Evolutionary conservation across 2,329 filamentous ascomycete species (phyloP).

Genomic region (Penicillium sp.): DNA sequence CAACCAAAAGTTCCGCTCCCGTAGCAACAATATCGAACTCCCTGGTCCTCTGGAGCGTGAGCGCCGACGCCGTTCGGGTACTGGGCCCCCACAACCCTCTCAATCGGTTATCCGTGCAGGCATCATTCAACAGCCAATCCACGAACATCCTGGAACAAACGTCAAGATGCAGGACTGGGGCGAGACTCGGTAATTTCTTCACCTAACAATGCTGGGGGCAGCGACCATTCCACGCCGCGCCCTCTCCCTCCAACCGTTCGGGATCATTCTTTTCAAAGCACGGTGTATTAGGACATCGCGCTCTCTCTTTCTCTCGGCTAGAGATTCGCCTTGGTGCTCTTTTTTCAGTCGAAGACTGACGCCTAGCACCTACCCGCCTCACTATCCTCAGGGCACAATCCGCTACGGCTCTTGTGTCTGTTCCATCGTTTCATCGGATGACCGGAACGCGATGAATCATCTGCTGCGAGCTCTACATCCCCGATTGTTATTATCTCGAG

Average conservation of each 20-base stretch:
- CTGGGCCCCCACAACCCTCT: slow-evolving; percentile 55
- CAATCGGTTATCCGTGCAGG: slow-evolving; percentile 41
- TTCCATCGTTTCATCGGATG: slow-evolving; percentile 13
- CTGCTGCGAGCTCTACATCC: slow-evolving; percentile 7
- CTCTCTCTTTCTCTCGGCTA: not conserved
- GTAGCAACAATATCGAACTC: slow-evolving; percentile 46
- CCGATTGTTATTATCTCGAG: not conserved
- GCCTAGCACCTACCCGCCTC: not conserved
- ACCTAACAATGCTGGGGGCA: not conserved
- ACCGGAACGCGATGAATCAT: slow-evolving; percentile 7
- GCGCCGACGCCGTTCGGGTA: slow-evolving; percentile 64
- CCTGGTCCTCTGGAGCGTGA: slow-evolving; percentile 58
- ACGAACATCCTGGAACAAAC: slow-evolving; percentile 34
- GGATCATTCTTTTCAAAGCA: not conserved
- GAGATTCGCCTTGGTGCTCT: not conserved
- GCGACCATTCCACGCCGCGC: not conserved
- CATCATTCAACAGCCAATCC: slow-evolving; percentile 38
- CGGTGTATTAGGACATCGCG: not conserved
- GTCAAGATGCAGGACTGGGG: slow-evolving; percentile 45
- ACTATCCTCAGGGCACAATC: slow-evolving; percentile 10
- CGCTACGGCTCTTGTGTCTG: slow-evolving; percentile 13
- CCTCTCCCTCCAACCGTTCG: not conserved
- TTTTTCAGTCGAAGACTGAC: not conserved
- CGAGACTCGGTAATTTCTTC: slow-evolving; percentile 31
- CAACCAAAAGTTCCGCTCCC: slow-evolving; percentile 63